Base-by-base conservation (phyloP, 2,329 filamentous ascomycete species). In the Grosmannia serpens region DNA sequence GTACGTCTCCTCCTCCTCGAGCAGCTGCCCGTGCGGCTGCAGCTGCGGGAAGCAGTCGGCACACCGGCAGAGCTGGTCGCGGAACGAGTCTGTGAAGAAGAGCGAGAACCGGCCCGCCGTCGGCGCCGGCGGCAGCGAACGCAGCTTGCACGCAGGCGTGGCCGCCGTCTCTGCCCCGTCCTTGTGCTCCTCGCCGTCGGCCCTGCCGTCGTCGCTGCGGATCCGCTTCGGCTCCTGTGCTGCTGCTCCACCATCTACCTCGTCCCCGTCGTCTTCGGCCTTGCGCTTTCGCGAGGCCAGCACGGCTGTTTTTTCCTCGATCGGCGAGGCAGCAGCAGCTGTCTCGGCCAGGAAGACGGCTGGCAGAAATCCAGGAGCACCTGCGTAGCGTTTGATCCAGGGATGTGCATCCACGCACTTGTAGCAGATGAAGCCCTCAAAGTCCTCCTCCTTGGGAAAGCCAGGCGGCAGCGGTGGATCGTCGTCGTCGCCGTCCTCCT, bases 1-100 rank as follows among this genome's bases (percentile, higher is more conserved):
- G 71, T 99, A 99, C 1, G 84, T 85, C 38, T 96, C 90, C 76
- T 99, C 94, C 71, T 95, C 91, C 67, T 97, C 91, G 11, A 96
- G 84, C 13, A 99, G 86, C 67, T 95, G 88, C 0, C 84, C 83
- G 68, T 95, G 85, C 0, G 77, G 73, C 58, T 82, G 76, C 1
- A 97, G 81, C 15, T 82, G 74, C 1, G 84, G 84, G 72, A 89
- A 96, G 75, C 91, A 96, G n/a, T 78, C 73, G 20, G 82, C 70
- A 72, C 94, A 99, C 67, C 79, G 89, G 75, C 94, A 99, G 65
- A 99, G 75, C 60, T 86, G 77, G 47, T 87, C 79, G 65, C 92
- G 88, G 76, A 97, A 97, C 66, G 84, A 77, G 57, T 86, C 78
- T 60, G 82, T 84, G 67, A 95, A 79, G 73, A 97, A 96, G 33